Percentiles rank a stretch among this genome's conserved stretches.
These are phyloP conservation scores for Elasticomyces elasticus DNA, from an alignment of 495 filamentous ascomycete genomes.

Conservation along the genomic window DNA sequence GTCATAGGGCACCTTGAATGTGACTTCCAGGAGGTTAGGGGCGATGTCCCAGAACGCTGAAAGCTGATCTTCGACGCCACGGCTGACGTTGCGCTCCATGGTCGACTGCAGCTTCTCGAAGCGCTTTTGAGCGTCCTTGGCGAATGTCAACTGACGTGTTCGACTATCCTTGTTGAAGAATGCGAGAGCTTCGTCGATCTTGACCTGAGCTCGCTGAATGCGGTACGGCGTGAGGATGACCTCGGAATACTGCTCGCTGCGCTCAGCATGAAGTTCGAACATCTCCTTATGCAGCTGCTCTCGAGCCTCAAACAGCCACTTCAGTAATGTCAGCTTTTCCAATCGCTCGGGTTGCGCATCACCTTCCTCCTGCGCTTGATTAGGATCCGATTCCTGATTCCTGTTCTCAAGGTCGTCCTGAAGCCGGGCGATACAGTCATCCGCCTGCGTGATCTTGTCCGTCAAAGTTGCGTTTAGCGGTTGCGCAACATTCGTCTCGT, in stretches of 20 bases:
- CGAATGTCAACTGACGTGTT: constrained; percentile 55
- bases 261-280: constrained; percentile 72
- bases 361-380: constrained; percentile 82
- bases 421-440: constrained; percentile 60
- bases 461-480: constrained; percentile 66
- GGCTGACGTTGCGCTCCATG: constrained; percentile 73
- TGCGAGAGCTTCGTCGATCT: constrained; percentile 59
- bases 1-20: constrained; percentile 60
- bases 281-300: constrained; percentile 74
- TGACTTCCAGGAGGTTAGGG: constrained; percentile 61
- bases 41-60: constrained; percentile 97
- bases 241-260: constrained; percentile 74
- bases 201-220: constrained; percentile 57
- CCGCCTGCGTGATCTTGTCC: constrained; percentile 35
- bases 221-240: constrained; percentile 74
- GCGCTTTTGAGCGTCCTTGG: constrained; percentile 56
- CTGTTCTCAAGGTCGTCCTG: constrained; percentile 52
- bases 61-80: constrained; percentile 83
- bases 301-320: constrained; percentile 93
- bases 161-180: constrained; percentile 74
- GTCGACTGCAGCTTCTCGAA: constrained; percentile 69
- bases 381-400: constrained; percentile 63
- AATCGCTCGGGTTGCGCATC: constrained; percentile 90
- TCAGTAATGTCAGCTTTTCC: constrained; percentile 86
- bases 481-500: constrained; percentile 63